Percentiles rank a stretch among this genome's conserved stretches.
Evolutionary conservation across 352 stramenopile species (phyloP).

Genomic region (Globisporangium irregulare): DNA sequence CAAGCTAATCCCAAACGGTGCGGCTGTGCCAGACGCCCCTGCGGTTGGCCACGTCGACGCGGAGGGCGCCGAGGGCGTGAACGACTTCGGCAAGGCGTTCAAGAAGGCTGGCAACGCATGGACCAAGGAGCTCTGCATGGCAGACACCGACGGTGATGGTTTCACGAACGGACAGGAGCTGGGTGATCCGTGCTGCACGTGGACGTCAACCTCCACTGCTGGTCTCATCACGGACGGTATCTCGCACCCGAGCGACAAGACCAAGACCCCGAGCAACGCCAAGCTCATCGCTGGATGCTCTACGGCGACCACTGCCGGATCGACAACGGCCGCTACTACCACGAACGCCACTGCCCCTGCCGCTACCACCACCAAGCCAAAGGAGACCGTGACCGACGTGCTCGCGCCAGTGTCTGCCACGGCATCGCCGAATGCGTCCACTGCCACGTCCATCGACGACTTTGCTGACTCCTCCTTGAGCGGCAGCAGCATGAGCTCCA

Average conservation of each 20-base stretch:
- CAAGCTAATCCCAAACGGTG: constrained; percentile 52
- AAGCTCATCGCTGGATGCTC: constrained; percentile 52
- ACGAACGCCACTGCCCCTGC: constrained; percentile 21
- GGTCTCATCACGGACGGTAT: constrained; percentile 55
- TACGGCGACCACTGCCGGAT: constrained; percentile 14
- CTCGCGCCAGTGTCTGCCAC: constrained; percentile 3
- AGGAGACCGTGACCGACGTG: constrained; percentile 5
- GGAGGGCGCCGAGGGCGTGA: constrained; percentile 42
- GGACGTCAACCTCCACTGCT: constrained; percentile 43
- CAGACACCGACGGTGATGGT: constrained; percentile 77
- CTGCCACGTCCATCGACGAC: constrained; percentile 2
- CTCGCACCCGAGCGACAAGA: constrained; percentile 54
- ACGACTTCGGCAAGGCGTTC: constrained; percentile 69
- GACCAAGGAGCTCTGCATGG: constrained; percentile 48
- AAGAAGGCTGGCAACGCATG: constrained; percentile 39
- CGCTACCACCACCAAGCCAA: constrained; percentile 8
- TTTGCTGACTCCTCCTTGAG: background rate
- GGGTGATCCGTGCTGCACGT: constrained; percentile 81
- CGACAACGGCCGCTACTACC: constrained; percentile 25
- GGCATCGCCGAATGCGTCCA: background rate
- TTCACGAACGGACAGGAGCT: constrained; percentile 85
- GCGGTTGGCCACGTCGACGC: constrained; percentile 58
- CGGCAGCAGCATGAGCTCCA: background rate
- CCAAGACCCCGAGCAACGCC: constrained; percentile 47
- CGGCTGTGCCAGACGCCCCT: constrained; percentile 33